Conservation (phyloP, 345 rosid genomes). For the Eutrema japonicum region DNA sequence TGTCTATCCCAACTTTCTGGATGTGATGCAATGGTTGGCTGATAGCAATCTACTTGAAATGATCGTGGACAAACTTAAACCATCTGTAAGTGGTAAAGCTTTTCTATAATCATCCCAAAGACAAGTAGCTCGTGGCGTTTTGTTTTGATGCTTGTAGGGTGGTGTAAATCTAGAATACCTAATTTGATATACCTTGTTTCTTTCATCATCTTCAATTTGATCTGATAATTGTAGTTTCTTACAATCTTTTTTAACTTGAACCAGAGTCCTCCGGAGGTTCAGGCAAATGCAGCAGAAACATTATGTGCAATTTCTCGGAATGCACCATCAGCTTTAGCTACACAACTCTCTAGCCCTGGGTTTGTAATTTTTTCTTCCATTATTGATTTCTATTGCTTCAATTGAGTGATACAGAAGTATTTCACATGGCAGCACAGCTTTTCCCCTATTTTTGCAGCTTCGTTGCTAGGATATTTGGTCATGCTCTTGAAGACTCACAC, state of each 20-base stretch:
- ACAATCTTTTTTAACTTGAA: conserved; percentile 39
- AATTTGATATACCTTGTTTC: conserved; percentile 14
- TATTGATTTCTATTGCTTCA: conserved; percentile 5
- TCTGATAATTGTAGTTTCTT: conserved; percentile 32
- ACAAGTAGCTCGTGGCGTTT: conserved; percentile 8
- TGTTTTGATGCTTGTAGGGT: conserved; percentile 25
- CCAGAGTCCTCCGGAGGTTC: conserved; percentile 88
- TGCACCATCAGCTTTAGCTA: conserved; percentile 88
- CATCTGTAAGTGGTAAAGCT: conserved; percentile 63
- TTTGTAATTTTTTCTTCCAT: conserved; percentile 43
- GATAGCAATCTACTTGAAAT: conserved; percentile 88
- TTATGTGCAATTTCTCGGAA: conserved; percentile 90
- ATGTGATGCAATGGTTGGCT: conserved; percentile 99
- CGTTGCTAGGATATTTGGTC: conserved; percentile 86
- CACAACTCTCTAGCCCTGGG: conserved; percentile 90
- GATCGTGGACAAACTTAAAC: conserved; percentile 92
- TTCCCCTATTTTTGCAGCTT: conserved; percentile 57
- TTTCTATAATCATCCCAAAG: conserved; percentile 17
- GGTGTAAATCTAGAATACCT: conserved; percentile 25
- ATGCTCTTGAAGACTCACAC: conserved; percentile 90
- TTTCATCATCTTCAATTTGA: conserved; percentile 22
- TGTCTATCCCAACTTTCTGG: conserved; percentile 90
- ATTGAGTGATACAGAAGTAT: conserved; percentile 13
- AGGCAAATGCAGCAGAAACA: conserved; percentile 94
- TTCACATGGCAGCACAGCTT: conserved; percentile 23